Evolutionary conservation across 1,284 basidiomycete species (phyloP).

Genomic region (Rhodotorula sp.): DNA sequence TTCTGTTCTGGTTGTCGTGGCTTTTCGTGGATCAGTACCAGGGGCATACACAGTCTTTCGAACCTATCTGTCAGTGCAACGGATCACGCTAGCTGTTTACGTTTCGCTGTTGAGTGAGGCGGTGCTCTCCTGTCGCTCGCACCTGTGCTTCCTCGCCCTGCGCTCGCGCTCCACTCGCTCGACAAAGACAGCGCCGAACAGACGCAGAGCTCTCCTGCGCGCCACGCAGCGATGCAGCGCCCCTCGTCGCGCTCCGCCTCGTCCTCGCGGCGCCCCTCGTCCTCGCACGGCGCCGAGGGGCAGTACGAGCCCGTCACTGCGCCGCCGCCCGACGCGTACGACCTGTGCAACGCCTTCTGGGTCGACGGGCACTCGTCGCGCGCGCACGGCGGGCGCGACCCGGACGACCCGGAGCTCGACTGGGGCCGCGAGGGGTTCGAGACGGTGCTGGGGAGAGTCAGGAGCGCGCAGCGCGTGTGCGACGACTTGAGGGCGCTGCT

Average conservation of each 20-base stretch:
- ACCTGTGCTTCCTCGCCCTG: too few species aligned
- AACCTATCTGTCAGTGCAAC: too few species aligned
- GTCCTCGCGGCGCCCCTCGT: not conserved
- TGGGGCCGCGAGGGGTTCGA: constrained; percentile 60
- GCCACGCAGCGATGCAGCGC: too few species aligned
- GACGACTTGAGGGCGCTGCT: constrained; percentile 84
- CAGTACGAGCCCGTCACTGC: constrained; percentile 1
- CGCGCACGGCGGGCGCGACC: constrained; percentile 56
- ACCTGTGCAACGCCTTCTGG: constrained; percentile 99
- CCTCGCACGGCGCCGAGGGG: constrained; percentile 5
- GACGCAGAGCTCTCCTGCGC: too few species aligned
- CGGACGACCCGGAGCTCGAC: constrained; percentile 65
- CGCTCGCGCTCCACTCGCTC: too few species aligned
- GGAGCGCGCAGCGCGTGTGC: constrained; percentile 78
- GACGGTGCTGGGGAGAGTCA: constrained; percentile 82
- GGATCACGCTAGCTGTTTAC: too few species aligned
- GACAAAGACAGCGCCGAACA: too few species aligned
- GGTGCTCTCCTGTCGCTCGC: too few species aligned
- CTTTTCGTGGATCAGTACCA: too few species aligned
- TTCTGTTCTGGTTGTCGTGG: too few species aligned
- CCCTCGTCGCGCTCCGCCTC: not conserved
- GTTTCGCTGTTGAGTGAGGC: too few species aligned
- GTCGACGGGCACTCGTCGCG: constrained; percentile 25
- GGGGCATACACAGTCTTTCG: too few species aligned
- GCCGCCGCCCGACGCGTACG: constrained; percentile 53